phyloP scores from a whole-genome alignment of 1,139 yeast species.

The Yamadazyma buinensis region DNA sequence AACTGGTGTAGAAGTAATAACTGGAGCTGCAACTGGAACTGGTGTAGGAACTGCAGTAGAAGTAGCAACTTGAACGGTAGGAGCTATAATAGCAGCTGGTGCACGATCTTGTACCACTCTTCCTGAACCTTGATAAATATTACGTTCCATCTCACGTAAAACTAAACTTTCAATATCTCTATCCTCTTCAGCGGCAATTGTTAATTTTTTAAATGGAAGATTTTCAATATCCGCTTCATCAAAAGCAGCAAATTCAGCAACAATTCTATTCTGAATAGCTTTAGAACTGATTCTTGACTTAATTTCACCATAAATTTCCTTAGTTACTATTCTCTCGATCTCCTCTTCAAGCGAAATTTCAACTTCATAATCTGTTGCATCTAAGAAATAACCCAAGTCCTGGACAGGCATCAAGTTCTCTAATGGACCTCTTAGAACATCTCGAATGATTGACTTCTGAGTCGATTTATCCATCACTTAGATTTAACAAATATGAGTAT shows the following conservation, averaged over 20 bases:
- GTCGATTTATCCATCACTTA: no score
- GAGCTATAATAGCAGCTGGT: background rate
- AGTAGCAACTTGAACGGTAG: no score
- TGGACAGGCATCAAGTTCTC: slow-evolving; percentile 6
- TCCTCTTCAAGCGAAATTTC: slow-evolving; percentile 4
- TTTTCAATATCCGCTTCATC: background rate
- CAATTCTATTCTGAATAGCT: background rate
- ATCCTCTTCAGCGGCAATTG: background rate
- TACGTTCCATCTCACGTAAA: background rate
- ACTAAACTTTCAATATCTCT: background rate
- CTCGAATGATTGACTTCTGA: slow-evolving; percentile 1
- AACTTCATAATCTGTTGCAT: slow-evolving; percentile 5
- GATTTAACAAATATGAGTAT: no score
- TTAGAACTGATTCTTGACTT: background rate
- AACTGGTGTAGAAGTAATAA: no score
- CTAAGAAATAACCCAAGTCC: slow-evolving; percentile 5
- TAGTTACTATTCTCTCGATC: background rate
- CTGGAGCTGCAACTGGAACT: no score
- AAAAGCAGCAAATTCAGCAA: background rate
- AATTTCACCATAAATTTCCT: slow-evolving; percentile 1
- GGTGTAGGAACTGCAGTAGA: no score
- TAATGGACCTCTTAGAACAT: slow-evolving; percentile 5
- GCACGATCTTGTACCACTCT: no score
- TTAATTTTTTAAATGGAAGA: background rate
- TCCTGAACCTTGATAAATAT: slow-evolving; percentile 1